Evolutionary conservation across 1,284 basidiomycete genomes (phyloP).

Genomic region (Moesziomyces parantarcticus): DNA sequence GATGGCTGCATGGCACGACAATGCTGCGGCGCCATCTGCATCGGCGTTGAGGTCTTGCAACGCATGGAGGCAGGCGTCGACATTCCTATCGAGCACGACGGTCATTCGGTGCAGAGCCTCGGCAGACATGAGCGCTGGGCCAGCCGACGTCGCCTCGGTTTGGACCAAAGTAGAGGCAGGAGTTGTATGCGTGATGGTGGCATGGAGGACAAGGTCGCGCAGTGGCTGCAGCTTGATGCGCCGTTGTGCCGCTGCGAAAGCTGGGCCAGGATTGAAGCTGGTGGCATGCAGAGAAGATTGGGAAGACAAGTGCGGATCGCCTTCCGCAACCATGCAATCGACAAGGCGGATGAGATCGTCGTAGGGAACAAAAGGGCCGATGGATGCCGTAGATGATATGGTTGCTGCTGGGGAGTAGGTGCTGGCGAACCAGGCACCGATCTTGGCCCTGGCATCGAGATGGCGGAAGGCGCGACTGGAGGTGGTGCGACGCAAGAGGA

Average conservation of each 20-base stretch:
- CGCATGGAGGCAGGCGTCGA: slow-evolving; percentile 12
- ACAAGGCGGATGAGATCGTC: slow-evolving; percentile 21
- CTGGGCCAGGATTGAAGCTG: background rate
- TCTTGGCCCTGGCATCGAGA: slow-evolving; percentile 28
- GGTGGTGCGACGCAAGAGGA: slow-evolving; percentile 15
- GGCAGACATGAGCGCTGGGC: slow-evolving; percentile 7
- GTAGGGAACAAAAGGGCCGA: slow-evolving; percentile 5
- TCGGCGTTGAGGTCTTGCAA: slow-evolving; percentile 2
- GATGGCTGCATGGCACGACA: slow-evolving; percentile 4
- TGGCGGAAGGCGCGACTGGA: slow-evolving; percentile 18
- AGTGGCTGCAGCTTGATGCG: slow-evolving; percentile 11
- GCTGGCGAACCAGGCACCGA: slow-evolving; percentile 31
- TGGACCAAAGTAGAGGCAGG: background rate
- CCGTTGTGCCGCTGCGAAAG: background rate
- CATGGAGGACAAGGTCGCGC: slow-evolving; percentile 12
- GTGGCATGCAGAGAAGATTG: background rate
- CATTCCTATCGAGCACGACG: slow-evolving; percentile 21
- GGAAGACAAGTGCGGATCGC: background rate
- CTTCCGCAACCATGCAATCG: slow-evolving; percentile 14
- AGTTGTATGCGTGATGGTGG: background rate
- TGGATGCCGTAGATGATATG: background rate
- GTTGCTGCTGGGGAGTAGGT: slow-evolving; percentile 17
- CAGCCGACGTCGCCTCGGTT: background rate
- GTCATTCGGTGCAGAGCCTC: slow-evolving; percentile 19
- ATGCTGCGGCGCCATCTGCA: background rate